Conservation (phyloP, 352 stramenopile species). For the Thalassiosira sp. region DNA sequence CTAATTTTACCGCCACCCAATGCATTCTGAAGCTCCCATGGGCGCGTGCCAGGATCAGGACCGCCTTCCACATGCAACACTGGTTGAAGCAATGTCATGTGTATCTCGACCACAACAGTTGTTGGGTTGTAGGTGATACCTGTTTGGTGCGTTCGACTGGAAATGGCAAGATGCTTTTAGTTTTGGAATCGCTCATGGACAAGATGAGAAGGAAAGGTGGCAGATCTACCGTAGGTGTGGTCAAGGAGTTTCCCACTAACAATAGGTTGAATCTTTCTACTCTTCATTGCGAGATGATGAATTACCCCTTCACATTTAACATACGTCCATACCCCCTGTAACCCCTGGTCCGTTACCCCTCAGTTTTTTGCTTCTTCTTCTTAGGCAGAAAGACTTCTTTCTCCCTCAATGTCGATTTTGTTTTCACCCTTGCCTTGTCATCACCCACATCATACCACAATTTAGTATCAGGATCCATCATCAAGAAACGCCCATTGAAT, state of each 20-base stretch:
- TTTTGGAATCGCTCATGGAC: slow-evolving; percentile 23
- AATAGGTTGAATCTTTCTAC: too few relatives aligned
- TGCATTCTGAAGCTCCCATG: slow-evolving; percentile 41
- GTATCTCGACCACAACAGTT: slow-evolving; percentile 25
- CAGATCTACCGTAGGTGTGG: slow-evolving; percentile 19
- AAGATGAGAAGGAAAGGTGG: slow-evolving; percentile 37
- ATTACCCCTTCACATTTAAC: too few relatives aligned
- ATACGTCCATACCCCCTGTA: too few relatives aligned
- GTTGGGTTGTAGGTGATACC: slow-evolving; percentile 10
- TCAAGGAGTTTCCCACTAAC: too few relatives aligned
- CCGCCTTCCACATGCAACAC: slow-evolving; percentile 13
- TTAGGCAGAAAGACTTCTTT: too few relatives aligned
- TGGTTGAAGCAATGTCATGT: slow-evolving; percentile 39
- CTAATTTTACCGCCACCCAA: slow-evolving; percentile 2
- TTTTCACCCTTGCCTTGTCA: slow-evolving; percentile 76
- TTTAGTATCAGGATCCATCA: slow-evolving; percentile 65
- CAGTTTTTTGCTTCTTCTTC: too few relatives aligned
- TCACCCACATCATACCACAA: slow-evolving; percentile 78
- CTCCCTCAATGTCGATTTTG: slow-evolving; percentile 61
- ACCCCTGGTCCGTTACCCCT: too few relatives aligned
- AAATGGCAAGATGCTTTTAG: slow-evolving; percentile 47
- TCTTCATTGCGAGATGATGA: too few relatives aligned
- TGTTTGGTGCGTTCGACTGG: slow-evolving; percentile 24
- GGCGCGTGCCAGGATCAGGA: slow-evolving; percentile 42
- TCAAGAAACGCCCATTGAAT: slow-evolving; percentile 77